Conservation (phyloP, 2,329 filamentous ascomycete genomes). For the Calonectria ilicicola region DNA sequence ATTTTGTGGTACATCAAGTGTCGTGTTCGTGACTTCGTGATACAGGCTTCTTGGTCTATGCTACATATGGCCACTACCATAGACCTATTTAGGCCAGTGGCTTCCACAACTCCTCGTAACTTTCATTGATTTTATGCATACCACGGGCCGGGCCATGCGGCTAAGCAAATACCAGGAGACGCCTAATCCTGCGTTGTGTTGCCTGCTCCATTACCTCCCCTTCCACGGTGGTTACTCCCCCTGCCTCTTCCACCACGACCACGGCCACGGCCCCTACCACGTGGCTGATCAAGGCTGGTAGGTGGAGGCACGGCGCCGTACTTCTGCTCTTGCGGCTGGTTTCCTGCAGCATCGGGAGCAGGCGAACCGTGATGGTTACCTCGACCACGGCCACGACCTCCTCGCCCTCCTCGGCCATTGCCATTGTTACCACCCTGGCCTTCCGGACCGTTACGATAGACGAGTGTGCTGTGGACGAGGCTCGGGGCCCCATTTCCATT, state of each 20-base stretch:
- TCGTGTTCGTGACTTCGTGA: conserved; percentile 39
- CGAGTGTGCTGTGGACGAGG: conserved; percentile 64
- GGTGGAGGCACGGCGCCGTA: conserved; percentile 74
- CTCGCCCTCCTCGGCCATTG: conserved; percentile 39
- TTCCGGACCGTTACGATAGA: conserved; percentile 59
- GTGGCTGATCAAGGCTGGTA: conserved; percentile 61
- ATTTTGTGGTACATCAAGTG: conserved; percentile 11
- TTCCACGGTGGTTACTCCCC: conserved; percentile 49
- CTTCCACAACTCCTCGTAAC: conserved; percentile 11
- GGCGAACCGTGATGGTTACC: conserved; percentile 41
- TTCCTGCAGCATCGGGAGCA: conserved; percentile 31
- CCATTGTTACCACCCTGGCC: conserved; percentile 45
- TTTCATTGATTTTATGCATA: conserved; percentile 15
- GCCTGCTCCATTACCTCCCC: conserved; percentile 44
- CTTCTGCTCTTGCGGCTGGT: conserved; percentile 40
- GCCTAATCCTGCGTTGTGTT: conserved; percentile 37
- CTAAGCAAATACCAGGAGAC: conserved; percentile 9
- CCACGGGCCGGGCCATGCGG: conserved; percentile 2
- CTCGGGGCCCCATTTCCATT: conserved; percentile 54
- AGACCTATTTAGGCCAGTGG: conserved; percentile 19
- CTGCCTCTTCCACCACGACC: conserved; percentile 55
- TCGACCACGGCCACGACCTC: conserved; percentile 49
- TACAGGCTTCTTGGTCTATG: conserved; percentile 37
- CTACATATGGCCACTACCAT: conserved; percentile 31
- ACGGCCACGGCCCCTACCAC: conserved; percentile 54